Base-by-base conservation (phyloP, 208 protist genomes). In the Acanthamoeba healyi region DNA sequence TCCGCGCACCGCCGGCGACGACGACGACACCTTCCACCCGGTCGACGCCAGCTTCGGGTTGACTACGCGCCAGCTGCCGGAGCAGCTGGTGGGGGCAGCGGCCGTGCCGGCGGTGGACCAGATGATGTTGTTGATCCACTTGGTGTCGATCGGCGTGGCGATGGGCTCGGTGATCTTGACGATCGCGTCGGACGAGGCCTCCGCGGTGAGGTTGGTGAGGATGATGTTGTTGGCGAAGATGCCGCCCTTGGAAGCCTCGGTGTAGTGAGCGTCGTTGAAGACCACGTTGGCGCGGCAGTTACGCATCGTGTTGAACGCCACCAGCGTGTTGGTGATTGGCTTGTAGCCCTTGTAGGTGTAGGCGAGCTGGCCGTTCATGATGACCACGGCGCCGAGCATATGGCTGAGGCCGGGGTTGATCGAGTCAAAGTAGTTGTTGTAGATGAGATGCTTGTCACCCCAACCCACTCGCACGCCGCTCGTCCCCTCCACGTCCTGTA, bases 181-280 rank as follows among this genome's bases (percentile, higher is more conserved):
- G 26, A 63, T 29, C 56, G 56, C 26, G 12, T 14, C 2, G 6
- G 56, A 63, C 56, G 56, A 22, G 10, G 56, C 9, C 56, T 14
- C 2, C 15, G 56, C 56, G 56, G 22, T 63, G 15, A 63, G 12
- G 56, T 63, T 63, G 56, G 56, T 9, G 24, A 63, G 56, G 56
- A 63, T 63, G 56, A 63, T 63, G 56, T 63, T 63, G 56, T 63
- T 63, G 56, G 56, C 56, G 26, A 63, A 63, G 56, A 24, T 63
- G 56, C 22, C n/a, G 56, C 15, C 56, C 22, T 63, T 63, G 1
- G 56, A 1, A 14, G 15, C 6, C 24, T 29, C 56, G 22, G 10
- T 24, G 56, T 63, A 29, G 2, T 24, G 22, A 29, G 22, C 56
- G 9, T 14, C 22, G 24, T 14, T 24, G 56, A 63, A 63, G 0